These are phyloP conservation scores for Ustilago trichophora DNA, from an alignment of 1,284 basidiomycete genomes.

Conservation along the genomic window DNA sequence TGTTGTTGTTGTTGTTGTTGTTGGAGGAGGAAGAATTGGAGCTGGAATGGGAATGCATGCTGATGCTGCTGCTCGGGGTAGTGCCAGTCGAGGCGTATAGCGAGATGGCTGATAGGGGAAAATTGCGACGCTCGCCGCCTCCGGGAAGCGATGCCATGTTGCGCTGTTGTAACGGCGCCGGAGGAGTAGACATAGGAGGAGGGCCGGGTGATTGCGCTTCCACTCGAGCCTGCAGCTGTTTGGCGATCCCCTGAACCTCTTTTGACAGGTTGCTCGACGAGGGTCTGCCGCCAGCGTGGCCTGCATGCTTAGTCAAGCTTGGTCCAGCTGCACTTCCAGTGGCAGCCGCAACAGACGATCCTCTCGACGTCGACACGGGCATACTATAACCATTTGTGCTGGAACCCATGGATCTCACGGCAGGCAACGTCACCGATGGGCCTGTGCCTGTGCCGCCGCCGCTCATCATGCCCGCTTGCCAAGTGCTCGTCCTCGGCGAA, in stretches of 20 bases:
- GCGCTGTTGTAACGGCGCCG: too few relatives aligned
- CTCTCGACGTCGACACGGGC: too few relatives aligned
- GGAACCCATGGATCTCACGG: conserved; percentile 1
- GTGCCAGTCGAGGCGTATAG: conserved; percentile 37
- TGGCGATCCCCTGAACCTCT: conserved; percentile 41
- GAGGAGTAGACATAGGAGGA: too few relatives aligned
- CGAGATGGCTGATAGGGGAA: conserved; percentile 39
- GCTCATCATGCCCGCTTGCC: neutral
- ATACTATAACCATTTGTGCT: too few relatives aligned
- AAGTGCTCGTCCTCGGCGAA: conserved; percentile 16
- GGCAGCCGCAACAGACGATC: too few relatives aligned
- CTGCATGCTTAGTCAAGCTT: too few relatives aligned
- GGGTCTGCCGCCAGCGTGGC: neutral
- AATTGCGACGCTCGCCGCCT: conserved; percentile 33
- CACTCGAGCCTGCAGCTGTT: conserved; percentile 44
- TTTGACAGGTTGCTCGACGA: conserved; percentile 31
- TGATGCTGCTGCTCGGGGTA: too few relatives aligned
- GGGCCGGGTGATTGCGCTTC: conserved; percentile 34
- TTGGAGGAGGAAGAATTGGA: conserved; percentile 16
- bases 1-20: too few relatives aligned
- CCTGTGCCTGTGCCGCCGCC: too few relatives aligned
- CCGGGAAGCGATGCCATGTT: conserved; percentile 7
- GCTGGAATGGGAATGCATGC: conserved; percentile 20
- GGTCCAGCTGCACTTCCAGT: too few relatives aligned
- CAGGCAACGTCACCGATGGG: conserved; percentile 1